Conservation (phyloP, 2,329 filamentous ascomycete genomes). For the Penicillium sumatraense region DNA sequence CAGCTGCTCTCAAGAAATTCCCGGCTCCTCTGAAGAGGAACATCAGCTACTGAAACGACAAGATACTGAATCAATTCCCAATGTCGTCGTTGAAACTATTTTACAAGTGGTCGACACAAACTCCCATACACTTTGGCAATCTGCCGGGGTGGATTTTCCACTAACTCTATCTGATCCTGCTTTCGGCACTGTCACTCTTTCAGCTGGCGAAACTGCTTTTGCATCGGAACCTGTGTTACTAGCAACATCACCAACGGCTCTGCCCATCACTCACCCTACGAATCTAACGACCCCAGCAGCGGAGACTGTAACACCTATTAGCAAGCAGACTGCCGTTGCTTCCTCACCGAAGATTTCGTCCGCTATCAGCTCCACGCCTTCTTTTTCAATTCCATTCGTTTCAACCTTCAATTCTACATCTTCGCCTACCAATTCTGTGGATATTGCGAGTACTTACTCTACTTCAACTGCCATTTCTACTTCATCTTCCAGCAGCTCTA, state of each 20-base stretch:
- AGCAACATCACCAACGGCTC: conserved; percentile 7
- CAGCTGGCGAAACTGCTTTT: conserved; percentile 4
- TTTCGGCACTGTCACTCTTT: conserved; percentile 13
- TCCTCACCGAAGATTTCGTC: conserved; percentile 14
- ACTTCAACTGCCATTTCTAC: conserved; percentile 6
- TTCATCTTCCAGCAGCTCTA: background rate
- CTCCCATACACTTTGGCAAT: conserved; percentile 21
- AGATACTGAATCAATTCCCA: conserved; percentile 8
- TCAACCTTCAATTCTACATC: conserved; percentile 7
- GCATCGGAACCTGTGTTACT: background rate
- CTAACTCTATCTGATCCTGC: conserved; percentile 20
- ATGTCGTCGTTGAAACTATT: conserved; percentile 19
- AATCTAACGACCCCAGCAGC: conserved; percentile 6
- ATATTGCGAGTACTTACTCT: background rate
- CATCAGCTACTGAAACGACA: conserved; percentile 19
- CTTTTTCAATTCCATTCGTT: conserved; percentile 18
- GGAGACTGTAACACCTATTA: conserved; percentile 6
- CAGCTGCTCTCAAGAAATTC: conserved; percentile 7
- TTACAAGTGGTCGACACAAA: conserved; percentile 24
- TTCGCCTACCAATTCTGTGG: background rate
- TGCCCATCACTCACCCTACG: conserved; percentile 4
- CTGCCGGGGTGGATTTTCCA: conserved; percentile 14
- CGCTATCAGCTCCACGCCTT: conserved; percentile 9
- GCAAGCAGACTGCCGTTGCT: conserved; percentile 6
- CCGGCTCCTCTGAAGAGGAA: background rate